phyloP scores from a whole-genome alignment of 2,329 filamentous ascomycete genomes.

The Endocalyx cinctus region DNA sequence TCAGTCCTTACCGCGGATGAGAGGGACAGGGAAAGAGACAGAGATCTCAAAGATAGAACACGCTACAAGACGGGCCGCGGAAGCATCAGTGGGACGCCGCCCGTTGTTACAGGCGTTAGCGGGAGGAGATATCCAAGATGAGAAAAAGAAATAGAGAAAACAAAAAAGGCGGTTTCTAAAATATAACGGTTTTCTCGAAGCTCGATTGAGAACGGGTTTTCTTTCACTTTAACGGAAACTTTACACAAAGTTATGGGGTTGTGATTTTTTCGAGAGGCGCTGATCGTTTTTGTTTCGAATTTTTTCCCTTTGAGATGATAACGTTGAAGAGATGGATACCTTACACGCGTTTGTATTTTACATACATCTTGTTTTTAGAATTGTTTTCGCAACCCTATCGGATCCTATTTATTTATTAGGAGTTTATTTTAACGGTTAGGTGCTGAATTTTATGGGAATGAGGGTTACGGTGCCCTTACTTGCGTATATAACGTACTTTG shows the following conservation, averaged over 20 bases:
- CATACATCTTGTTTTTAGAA: no score
- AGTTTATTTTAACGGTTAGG: no score
- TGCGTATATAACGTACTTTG: no score
- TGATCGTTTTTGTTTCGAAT: no score
- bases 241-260: not conserved
- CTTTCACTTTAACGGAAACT: not conserved
- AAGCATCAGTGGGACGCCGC: constrained; percentile 4
- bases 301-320: no score
- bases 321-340: no score
- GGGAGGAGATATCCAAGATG: not conserved
- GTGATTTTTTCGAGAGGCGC: not conserved
- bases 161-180: not conserved
- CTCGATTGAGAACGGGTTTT: not conserved
- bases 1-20: constrained; percentile 23
- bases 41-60: constrained; percentile 15
- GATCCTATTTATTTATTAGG: no score
- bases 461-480: no score
- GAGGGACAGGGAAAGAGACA: constrained; percentile 10
- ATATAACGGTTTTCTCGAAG: not conserved
- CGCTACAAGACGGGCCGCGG: constrained; percentile 21
- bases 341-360: no score
- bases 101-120: constrained; percentile 2
- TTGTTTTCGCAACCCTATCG: no score
- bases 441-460: no score
- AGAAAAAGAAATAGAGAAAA: not conserved